Conservation (phyloP, 2,329 filamentous ascomycete genomes). For the Curvularia lunata region DNA sequence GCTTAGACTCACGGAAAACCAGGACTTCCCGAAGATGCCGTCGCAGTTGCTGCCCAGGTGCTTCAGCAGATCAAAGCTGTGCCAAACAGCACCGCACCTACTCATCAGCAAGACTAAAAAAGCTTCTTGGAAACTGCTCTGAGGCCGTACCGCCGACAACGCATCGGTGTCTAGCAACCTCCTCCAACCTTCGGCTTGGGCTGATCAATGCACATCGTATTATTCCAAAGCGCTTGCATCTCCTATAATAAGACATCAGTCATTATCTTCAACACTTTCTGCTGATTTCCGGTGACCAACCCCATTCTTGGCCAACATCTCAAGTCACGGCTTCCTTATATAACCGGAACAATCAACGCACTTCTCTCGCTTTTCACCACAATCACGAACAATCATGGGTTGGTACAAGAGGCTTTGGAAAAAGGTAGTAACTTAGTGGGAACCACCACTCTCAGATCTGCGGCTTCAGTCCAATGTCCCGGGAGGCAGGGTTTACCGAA, state of each 20-base stretch:
- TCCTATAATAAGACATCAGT: not conserved
- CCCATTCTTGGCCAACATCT: not conserved
- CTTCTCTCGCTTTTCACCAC: not conserved
- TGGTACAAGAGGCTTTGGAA: not conserved
- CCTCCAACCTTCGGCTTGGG: not conserved
- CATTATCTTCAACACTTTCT: not conserved
- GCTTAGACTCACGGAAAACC: slow-evolving; percentile 11
- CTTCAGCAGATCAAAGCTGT: slow-evolving; percentile 49
- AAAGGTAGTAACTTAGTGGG: not conserved
- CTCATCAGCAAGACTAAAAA: not conserved
- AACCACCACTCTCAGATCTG: not conserved
- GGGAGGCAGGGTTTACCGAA: not conserved
- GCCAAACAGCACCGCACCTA: not conserved
- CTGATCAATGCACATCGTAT: not conserved
- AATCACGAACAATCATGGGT: not conserved
- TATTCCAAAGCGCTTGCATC: not conserved
- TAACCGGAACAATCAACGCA: not conserved
- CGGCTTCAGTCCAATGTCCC: not conserved
- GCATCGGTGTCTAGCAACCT: not conserved
- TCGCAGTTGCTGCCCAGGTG: slow-evolving; percentile 69
- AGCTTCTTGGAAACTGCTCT: not conserved
- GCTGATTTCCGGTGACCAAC: not conserved
- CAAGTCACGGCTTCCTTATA: not conserved
- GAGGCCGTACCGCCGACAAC: not conserved
- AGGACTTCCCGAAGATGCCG: slow-evolving; percentile 73